These are phyloP conservation scores for Penstemon barbatus DNA, from an alignment of 257 asterid genomes.

Conservation along the genomic window DNA sequence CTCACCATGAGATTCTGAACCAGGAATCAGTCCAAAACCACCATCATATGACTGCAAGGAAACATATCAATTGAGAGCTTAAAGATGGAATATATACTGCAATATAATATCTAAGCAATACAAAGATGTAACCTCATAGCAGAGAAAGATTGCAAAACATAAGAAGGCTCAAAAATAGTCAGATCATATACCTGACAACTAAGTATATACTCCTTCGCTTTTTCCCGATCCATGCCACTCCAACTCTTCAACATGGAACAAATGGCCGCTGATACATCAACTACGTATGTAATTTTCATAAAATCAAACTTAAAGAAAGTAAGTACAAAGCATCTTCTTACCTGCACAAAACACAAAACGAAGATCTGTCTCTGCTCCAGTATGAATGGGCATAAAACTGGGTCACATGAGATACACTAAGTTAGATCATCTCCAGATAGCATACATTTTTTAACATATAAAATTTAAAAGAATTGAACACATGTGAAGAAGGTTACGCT, in stretches of 20 bases:
- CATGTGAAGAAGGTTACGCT: background rate
- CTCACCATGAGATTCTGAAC: slow-evolving; percentile 98
- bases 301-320: slow-evolving; percentile 20
- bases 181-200: slow-evolving; percentile 69
- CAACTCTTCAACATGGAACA: slow-evolving; percentile 79
- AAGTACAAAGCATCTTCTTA: slow-evolving; percentile 30
- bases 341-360: slow-evolving; percentile 97
- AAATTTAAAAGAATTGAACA: background rate
- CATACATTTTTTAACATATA: background rate
- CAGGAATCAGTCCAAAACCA: slow-evolving; percentile 89
- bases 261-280: slow-evolving; percentile 67
- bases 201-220: slow-evolving; percentile 74
- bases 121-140: slow-evolving; percentile 10
- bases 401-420: slow-evolving; percentile 18
- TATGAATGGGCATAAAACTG: slow-evolving; percentile 93
- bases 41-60: slow-evolving; percentile 94
- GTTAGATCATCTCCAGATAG: slow-evolving; percentile 26
- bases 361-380: slow-evolving; percentile 95
- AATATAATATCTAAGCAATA: slow-evolving; percentile 16
- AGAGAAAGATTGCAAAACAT: slow-evolving; percentile 16
- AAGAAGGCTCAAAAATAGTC: slow-evolving; percentile 13
- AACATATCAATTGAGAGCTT: slow-evolving; percentile 6
- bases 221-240: slow-evolving; percentile 87
- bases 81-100: slow-evolving; percentile 17
- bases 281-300: slow-evolving; percentile 20